These are phyloP conservation scores for Rhynchospora pubera DNA, from an alignment of 176 grass and related monocot species.

Conservation along the genomic window DNA sequence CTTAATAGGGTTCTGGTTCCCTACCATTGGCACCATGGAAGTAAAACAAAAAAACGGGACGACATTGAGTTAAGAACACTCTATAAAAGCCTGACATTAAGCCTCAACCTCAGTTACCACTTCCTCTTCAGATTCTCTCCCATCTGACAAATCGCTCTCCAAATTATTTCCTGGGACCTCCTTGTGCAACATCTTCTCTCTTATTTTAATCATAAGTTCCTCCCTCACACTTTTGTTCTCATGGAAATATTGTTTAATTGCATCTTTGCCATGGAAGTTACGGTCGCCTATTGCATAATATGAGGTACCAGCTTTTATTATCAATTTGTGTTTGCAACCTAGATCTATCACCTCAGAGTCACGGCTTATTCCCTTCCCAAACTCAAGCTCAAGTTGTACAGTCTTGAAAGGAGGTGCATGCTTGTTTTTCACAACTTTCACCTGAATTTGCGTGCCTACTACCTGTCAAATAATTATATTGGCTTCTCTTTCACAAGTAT, in stretches of 20 bases:
- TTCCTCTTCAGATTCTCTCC: conserved; percentile 24
- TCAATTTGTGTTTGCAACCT: conserved; percentile 30
- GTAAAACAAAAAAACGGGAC: background rate
- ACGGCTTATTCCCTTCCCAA: conserved; percentile 38
- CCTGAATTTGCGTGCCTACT: conserved; percentile 31
- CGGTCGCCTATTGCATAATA: conserved; percentile 27
- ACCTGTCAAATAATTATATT: conserved; percentile 17
- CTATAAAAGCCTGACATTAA: background rate
- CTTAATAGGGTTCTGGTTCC: background rate
- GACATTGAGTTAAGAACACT: background rate
- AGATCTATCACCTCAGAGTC: conserved; percentile 44
- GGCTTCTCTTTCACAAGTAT: background rate
- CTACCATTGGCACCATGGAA: background rate
- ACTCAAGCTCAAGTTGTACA: conserved; percentile 39
- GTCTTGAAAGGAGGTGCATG: conserved; percentile 45
- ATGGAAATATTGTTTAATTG: conserved; percentile 29
- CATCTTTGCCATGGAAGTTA: conserved; percentile 47
- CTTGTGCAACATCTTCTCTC: conserved; percentile 25
- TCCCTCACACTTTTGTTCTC: conserved; percentile 33
- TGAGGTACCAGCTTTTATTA: conserved; percentile 23
- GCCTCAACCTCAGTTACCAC: conserved; percentile 21
- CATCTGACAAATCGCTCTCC: background rate
- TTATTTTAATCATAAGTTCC: conserved; percentile 27
- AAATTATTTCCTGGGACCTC: background rate
- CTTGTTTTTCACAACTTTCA: conserved; percentile 54